phyloP scores from a whole-genome alignment of 1,139 yeast species.

The Zygosaccharomyces pseudobailii region DNA sequence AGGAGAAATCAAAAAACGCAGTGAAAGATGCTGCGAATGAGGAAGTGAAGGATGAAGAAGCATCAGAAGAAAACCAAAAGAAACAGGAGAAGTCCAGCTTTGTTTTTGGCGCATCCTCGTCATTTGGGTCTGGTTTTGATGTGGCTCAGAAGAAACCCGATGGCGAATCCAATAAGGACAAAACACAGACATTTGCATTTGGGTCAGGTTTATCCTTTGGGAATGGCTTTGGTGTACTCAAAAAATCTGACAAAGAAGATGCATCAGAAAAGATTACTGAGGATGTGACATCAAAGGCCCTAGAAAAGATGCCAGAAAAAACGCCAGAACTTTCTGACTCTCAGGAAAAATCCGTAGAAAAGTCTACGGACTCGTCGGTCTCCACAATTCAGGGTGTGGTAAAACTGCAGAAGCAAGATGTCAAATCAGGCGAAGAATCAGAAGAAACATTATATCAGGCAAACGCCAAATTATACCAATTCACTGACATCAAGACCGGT shows the following conservation, averaged over 20 bases:
- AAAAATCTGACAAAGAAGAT: slow-evolving; percentile 13
- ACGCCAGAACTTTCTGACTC: slow-evolving; percentile 7
- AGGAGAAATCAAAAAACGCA: background rate
- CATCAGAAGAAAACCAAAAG: slow-evolving; percentile 5
- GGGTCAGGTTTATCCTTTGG: slow-evolving; percentile 35
- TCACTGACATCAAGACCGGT: slow-evolving; percentile 60
- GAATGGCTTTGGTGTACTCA: slow-evolving; percentile 30
- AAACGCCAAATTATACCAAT: slow-evolving; percentile 74
- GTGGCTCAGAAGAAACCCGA: slow-evolving; percentile 51
- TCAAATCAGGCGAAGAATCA: slow-evolving; percentile 86
- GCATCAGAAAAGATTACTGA: no score
- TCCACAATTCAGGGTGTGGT: slow-evolving; percentile 23
- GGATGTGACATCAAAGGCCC: background rate
- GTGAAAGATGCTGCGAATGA: background rate
- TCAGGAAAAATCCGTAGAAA: slow-evolving; percentile 9
- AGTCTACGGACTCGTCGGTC: slow-evolving; percentile 13
- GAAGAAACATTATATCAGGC: slow-evolving; percentile 67
- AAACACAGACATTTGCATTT: slow-evolving; percentile 22
- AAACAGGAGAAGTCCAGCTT: slow-evolving; percentile 31
- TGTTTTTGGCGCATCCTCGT: slow-evolving; percentile 50
- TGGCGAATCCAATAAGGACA: slow-evolving; percentile 5
- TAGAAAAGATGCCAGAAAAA: slow-evolving; percentile 6
- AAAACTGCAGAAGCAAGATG: slow-evolving; percentile 43
- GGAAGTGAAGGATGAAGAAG: slow-evolving; percentile 4
- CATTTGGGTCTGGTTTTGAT: slow-evolving; percentile 58